Evolutionary conservation across 208 protist genomes (phyloP).

Genomic region (Leishmania major): DNA sequence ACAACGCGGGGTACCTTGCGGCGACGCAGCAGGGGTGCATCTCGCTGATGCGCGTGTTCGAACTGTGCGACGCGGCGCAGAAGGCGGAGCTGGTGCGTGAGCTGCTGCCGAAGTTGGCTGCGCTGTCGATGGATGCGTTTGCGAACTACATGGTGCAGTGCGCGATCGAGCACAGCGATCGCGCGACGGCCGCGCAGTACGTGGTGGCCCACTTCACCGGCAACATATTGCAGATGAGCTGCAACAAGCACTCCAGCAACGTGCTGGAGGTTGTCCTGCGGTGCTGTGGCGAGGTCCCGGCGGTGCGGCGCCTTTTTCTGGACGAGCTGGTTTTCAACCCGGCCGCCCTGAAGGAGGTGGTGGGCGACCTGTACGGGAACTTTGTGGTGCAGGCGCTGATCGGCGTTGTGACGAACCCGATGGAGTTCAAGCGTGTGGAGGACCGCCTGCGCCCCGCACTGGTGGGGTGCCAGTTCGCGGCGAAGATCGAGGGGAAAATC

Average conservation of each 20-base stretch:
- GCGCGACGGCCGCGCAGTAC: slow-evolving; percentile 63
- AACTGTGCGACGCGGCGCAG: slow-evolving; percentile 57
- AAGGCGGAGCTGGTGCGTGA: slow-evolving; percentile 62
- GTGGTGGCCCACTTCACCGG: slow-evolving; percentile 54
- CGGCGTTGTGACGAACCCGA: slow-evolving; percentile 44
- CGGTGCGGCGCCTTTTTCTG: slow-evolving; percentile 64
- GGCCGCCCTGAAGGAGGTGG: slow-evolving; percentile 70
- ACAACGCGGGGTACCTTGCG: slow-evolving; percentile 77
- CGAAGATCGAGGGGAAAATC: slow-evolving; percentile 71
- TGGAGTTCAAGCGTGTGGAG: slow-evolving; percentile 68
- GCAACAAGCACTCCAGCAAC: slow-evolving; percentile 71
- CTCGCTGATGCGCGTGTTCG: slow-evolving; percentile 85
- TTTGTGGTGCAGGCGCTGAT: slow-evolving; percentile 87
- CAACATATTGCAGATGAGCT: slow-evolving; percentile 75
- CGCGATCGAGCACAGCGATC: slow-evolving; percentile 73
- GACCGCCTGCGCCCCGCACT: slow-evolving; percentile 70
- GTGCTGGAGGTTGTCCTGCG: slow-evolving; percentile 84
- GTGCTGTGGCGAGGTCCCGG: slow-evolving; percentile 59
- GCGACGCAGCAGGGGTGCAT: slow-evolving; percentile 90
- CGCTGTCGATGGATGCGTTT: slow-evolving; percentile 78
- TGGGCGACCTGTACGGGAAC: slow-evolving; percentile 84
- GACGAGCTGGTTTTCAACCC: slow-evolving; percentile 88
- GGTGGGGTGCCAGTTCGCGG: slow-evolving; percentile 53
- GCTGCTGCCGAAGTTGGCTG: slow-evolving; percentile 65
- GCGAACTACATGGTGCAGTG: slow-evolving; percentile 93